Evolutionary conservation across 2,329 filamentous ascomycete species (phyloP).

Genomic region (Fonsecaea erecta): DNA sequence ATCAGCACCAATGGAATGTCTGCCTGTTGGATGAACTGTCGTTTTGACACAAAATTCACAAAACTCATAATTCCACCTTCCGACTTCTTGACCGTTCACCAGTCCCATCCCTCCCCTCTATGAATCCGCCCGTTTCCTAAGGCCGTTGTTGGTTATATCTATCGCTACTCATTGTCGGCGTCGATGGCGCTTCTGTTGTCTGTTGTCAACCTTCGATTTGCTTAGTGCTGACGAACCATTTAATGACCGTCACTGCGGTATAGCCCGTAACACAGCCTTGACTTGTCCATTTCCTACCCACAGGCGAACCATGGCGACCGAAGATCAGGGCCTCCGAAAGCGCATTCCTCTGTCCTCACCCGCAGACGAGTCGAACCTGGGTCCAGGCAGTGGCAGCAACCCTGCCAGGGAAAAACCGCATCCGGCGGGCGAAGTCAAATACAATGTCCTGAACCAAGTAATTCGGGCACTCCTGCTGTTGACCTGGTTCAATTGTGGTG

Average conservation of each 20-base stretch:
- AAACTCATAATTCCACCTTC: neutral
- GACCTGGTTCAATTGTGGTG: slow-evolving; percentile 52
- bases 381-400: slow-evolving; percentile 19
- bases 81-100: neutral
- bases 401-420: slow-evolving; percentile 23
- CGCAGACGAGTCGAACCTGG: neutral
- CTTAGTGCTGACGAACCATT: neutral
- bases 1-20: neutral
- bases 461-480: slow-evolving; percentile 51
- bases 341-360: slow-evolving; percentile 34
- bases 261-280: neutral
- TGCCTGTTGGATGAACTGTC: neutral
- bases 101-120: neutral
- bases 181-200: slow-evolving; percentile 19
- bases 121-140: neutral
- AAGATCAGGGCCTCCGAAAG: slow-evolving; percentile 40
- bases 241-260: neutral
- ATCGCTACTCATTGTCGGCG: neutral
- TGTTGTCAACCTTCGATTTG: neutral
- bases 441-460: slow-evolving; percentile 52
- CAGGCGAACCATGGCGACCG: slow-evolving; percentile 40
- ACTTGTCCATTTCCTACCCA: neutral
- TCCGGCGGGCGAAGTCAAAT: slow-evolving; percentile 45
- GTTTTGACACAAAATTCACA: slow-evolving; percentile 1
- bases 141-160: neutral